These are phyloP conservation scores for Rhizopogon vinicolor DNA, from an alignment of 768 basidiomycete species.

Conservation along the genomic window DNA sequence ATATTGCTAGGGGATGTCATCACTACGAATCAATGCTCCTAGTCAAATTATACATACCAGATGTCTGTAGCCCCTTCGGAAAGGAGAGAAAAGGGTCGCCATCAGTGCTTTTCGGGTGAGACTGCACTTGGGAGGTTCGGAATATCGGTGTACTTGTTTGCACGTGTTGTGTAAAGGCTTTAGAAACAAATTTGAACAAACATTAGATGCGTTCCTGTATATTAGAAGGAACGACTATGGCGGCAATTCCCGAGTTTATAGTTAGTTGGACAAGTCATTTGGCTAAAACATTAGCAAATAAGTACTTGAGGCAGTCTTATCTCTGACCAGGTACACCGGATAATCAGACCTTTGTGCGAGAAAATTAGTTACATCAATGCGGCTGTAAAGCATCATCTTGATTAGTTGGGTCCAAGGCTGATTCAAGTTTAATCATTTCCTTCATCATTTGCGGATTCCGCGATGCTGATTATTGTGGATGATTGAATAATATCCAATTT, in stretches of 20 bases:
- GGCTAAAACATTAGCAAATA: too few species aligned
- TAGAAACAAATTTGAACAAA: neutral
- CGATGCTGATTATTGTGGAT: too few species aligned
- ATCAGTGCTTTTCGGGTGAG: constrained; percentile 8
- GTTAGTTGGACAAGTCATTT: too few species aligned
- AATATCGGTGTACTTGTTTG: neutral
- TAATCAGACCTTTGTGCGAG: neutral
- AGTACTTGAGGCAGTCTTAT: too few species aligned
- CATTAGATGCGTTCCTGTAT: neutral
- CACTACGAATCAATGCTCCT: neutral
- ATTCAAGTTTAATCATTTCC: too few species aligned
- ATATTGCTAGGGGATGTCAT: constrained; percentile 58
- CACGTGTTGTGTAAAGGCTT: neutral
- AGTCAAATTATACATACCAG: constrained; percentile 13
- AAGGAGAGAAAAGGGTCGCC: constrained; percentile 25
- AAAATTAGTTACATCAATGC: neutral
- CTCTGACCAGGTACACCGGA: too few species aligned
- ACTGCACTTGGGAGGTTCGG: neutral
- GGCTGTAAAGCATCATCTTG: too few species aligned
- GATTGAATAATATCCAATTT: too few species aligned
- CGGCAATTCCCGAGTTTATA: too few species aligned
- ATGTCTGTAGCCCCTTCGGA: constrained; percentile 24
- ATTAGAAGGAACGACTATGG: too few species aligned
- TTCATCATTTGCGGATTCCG: too few species aligned
- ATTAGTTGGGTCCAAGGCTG: too few species aligned